Base-by-base conservation (phyloP, 1,284 basidiomycete genomes). In the Moniliophthora roreri region DNA sequence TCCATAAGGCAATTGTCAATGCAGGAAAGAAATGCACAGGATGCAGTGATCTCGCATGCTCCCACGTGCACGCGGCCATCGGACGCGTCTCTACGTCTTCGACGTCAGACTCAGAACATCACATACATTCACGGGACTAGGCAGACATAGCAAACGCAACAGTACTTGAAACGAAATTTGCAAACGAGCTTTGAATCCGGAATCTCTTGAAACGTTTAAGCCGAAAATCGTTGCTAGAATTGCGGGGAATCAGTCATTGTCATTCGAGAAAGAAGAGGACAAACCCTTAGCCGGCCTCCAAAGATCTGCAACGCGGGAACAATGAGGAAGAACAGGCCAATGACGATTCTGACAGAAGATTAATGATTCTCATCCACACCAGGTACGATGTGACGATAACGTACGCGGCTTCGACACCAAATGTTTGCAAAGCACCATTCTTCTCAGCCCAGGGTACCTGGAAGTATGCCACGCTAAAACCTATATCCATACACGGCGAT, bases 401-500 rank as follows among this genome's bases (percentile, higher is more conserved):
- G 60, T 57, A 78, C 69, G 81, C 82, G 24, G 80, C 81, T 61
- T 85, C 82, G 48, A 74, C 73, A 1, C 82, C 83, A 60, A 84
- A 81, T 6, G 79, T 78, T 60, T 81, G 78, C 24, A 83, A 62
- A 4, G 81, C 80, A 24, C 83, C 83, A 39, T 78, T 63, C 57
- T 74, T 77, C 35, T 65, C 65, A 9, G 82, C 79, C 83, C 82
- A 85, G 15, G 77, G 74, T 2, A 83, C 76, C 62, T 86, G 83
- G 68, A 81, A 86, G 63, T 79, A 86, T 0, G 84, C 80, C 2
- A 87, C 81, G 39, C 75, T 77, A 63, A 86, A 85, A 0, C 81
- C 73, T 72, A 42, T 5, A 40, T n/a, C 42, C 36, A n/a, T n/a
- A n/a, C n/a, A n/a, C n/a, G n/a, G n/a, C n/a, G n/a, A n/a, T n/a